These are phyloP conservation scores for Wickerhamomyces bisporus DNA, from an alignment of 805 yeast genomes.

Conservation along the genomic window DNA sequence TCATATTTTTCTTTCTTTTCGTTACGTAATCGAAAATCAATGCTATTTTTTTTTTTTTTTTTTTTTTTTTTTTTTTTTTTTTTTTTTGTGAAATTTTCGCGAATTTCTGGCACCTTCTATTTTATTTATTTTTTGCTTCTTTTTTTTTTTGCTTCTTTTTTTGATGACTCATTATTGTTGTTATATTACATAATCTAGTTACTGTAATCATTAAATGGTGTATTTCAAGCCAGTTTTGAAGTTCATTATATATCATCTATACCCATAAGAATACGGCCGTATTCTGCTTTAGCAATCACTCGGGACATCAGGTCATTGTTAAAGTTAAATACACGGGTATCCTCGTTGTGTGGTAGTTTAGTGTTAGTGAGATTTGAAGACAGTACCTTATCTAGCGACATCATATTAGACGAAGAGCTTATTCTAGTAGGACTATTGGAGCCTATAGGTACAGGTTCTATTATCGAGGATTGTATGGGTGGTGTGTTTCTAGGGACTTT, in stretches of 20 bases:
- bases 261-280: slow-evolving; percentile 18
- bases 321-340: slow-evolving; percentile 1
- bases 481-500: neutral
- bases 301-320: slow-evolving; percentile 9
- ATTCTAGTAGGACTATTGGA: neutral
- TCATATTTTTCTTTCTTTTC: neutral
- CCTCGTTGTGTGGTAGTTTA: neutral
- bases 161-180: too few species aligned
- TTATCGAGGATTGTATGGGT: neutral
- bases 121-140: too few species aligned
- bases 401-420: neutral
- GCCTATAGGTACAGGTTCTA: neutral
- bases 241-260: slow-evolving; percentile 10
- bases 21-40: too few species aligned
- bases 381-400: slow-evolving; percentile 1
- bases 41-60: too few species aligned
- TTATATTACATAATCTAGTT: too few species aligned
- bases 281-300: slow-evolving; percentile 16
- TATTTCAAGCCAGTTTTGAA: too few species aligned
- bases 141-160: too few species aligned
- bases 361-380: too few species aligned
- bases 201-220: too few species aligned
- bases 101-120: too few species aligned
- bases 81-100: too few species aligned
- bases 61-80: too few species aligned